A percentile compares a stretch with the other conserved stretches of the same genome.
These are phyloP conservation scores for Solanum pimpinellifolium DNA, from an alignment of 257 asterid genomes.

Conservation along the genomic window DNA sequence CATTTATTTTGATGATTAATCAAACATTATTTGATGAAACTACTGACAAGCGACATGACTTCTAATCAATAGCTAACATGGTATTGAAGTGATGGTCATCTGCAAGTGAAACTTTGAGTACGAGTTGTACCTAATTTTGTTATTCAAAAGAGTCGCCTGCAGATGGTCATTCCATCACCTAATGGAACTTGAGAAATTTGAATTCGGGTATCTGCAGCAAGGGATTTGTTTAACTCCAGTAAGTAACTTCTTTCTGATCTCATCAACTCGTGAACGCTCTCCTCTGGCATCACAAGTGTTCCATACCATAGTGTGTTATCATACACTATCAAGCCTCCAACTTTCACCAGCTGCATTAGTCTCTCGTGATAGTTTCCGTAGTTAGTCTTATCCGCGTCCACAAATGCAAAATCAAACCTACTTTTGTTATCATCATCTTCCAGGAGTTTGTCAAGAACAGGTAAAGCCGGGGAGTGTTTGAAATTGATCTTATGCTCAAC, in stretches of 20 bases:
- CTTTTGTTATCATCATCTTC: slow-evolving; percentile 7
- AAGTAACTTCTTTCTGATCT: not conserved
- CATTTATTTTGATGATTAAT: too few species aligned
- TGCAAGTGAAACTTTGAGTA: too few species aligned
- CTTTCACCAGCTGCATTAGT: slow-evolving; percentile 29
- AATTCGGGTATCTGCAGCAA: slow-evolving; percentile 14
- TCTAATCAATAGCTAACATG: too few species aligned
- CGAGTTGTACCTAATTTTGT: not conserved
- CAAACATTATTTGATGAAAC: too few species aligned
- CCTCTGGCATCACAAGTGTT: slow-evolving; percentile 21
- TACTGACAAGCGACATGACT: too few species aligned
- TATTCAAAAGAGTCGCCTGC: slow-evolving; percentile 1
- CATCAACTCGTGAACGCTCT: not conserved
- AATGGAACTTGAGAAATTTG: slow-evolving; percentile 11
- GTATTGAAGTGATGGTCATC: too few species aligned
- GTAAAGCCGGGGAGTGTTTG: slow-evolving; percentile 22
- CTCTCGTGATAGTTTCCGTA: slow-evolving; percentile 43
- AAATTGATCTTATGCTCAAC: slow-evolving; percentile 32
- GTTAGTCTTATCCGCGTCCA: slow-evolving; percentile 42
- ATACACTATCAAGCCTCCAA: slow-evolving; percentile 36
- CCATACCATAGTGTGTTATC: slow-evolving; percentile 61
- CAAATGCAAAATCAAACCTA: slow-evolving; percentile 41
- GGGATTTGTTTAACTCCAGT: slow-evolving; percentile 10
- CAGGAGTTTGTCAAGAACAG: slow-evolving; percentile 22
- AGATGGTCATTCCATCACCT: slow-evolving; percentile 27